A percentile compares a stretch with the other conserved stretches of the same genome.
phyloP scores from a whole-genome alignment of 306 rosid species.

The Vigna radiata region DNA sequence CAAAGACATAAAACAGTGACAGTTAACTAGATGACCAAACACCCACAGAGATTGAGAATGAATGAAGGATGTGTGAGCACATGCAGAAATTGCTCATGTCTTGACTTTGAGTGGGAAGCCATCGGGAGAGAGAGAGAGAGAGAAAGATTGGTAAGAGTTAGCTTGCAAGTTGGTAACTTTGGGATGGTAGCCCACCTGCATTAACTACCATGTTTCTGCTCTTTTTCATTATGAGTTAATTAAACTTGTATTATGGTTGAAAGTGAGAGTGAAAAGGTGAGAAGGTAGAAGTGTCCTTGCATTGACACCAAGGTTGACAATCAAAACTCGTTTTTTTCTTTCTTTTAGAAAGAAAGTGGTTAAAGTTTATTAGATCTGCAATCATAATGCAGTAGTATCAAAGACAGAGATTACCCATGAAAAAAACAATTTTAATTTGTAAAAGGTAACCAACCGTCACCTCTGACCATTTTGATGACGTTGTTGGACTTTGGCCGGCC shows the following conservation, averaged over 20 bases:
- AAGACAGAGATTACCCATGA: neutral
- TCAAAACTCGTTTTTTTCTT: neutral
- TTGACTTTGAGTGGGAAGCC: constrained; percentile 54
- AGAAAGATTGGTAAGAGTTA: constrained; percentile 56
- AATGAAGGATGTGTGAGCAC: constrained; percentile 22
- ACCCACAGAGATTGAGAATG: neutral
- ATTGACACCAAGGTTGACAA: constrained; percentile 3
- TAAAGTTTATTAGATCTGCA: neutral
- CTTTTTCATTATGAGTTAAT: neutral
- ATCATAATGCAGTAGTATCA: neutral
- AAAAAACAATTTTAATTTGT: no score
- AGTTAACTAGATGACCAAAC: constrained; percentile 42
- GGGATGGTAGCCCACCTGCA: constrained; percentile 66
- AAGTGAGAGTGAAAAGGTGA: neutral
- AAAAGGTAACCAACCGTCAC: no score
- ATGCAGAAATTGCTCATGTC: constrained; percentile 16
- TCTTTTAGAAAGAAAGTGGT: no score
- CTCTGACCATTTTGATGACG: neutral
- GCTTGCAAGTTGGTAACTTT: constrained; percentile 60
- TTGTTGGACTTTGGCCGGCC: neutral
- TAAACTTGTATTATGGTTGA: neutral
- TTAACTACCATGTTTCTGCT: constrained; percentile 49
- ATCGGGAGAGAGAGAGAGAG: no score
- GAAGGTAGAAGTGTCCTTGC: constrained; percentile 8
- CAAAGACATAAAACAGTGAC: constrained; percentile 27